A percentile compares a stretch with the other conserved stretches of the same genome.
These are phyloP conservation scores for Vigna radiata DNA, from an alignment of 306 rosid species.

Conservation along the genomic window DNA sequence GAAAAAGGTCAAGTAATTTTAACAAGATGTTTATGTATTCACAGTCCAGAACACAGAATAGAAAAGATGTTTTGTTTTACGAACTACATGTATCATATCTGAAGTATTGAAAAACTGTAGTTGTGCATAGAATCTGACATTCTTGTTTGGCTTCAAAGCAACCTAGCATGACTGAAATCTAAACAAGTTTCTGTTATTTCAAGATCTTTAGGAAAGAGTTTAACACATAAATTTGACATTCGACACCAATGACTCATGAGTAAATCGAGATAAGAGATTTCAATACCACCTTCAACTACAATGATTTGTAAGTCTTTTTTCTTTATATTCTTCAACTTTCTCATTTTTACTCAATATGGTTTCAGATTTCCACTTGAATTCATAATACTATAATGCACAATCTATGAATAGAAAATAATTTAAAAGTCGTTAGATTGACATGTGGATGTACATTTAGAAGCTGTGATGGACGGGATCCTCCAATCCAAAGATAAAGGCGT, in stretches of 20 bases:
- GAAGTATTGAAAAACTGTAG: neutral
- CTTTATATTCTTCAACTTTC: too few species aligned
- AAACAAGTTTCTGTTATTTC: neutral
- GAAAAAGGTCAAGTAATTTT: slow-evolving; percentile 15
- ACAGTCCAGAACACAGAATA: neutral
- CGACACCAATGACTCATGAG: too few species aligned
- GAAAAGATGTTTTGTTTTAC: neutral
- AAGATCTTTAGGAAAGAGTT: neutral
- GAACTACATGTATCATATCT: neutral
- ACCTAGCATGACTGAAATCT: neutral
- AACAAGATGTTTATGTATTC: neutral
- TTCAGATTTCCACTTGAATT: too few species aligned
- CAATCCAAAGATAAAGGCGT: slow-evolving; percentile 82
- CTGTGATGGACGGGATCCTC: slow-evolving; percentile 89
- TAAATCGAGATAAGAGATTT: too few species aligned
- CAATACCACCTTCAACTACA: too few species aligned
- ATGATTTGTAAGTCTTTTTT: too few species aligned
- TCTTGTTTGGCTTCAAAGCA: neutral
- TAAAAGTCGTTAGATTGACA: neutral
- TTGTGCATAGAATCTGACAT: neutral
- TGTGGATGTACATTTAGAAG: slow-evolving; percentile 61
- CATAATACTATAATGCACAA: neutral
- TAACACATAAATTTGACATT: neutral
- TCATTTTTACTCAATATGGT: too few species aligned
- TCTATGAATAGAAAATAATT: neutral